phyloP scores from a whole-genome alignment of 768 basidiomycete genomes.

The Termitomyces sp. region DNA sequence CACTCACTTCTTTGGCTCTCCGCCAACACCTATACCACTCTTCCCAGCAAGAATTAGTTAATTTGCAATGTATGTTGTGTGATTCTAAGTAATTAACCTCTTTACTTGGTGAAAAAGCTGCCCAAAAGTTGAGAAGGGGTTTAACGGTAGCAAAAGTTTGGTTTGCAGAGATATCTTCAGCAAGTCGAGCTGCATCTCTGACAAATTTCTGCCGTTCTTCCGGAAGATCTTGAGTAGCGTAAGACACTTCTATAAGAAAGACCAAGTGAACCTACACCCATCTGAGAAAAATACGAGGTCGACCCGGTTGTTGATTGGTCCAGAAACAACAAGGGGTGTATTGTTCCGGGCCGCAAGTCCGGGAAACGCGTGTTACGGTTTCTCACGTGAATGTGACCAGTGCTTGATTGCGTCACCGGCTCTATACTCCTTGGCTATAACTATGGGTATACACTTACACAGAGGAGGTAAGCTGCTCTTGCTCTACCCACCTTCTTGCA shows the following conservation, averaged over 20 bases:
- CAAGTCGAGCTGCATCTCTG: constrained; percentile 59
- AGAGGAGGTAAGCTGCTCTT: no score
- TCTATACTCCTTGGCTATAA: no score
- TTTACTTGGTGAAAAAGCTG: constrained; percentile 67
- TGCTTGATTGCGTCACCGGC: no score
- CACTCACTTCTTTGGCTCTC: constrained; percentile 61
- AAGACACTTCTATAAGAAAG: neutral
- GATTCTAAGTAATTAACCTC: constrained; percentile 39
- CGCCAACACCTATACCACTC: constrained; percentile 70
- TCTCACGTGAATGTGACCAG: constrained; percentile 1
- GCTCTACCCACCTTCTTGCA: no score
- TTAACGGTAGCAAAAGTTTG: constrained; percentile 74
- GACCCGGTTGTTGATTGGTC: constrained; percentile 58
- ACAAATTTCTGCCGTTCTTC: constrained; percentile 60
- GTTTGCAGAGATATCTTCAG: constrained; percentile 62
- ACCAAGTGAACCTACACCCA: constrained; percentile 49
- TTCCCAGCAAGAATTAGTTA: constrained; percentile 16
- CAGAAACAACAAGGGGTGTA: constrained; percentile 50
- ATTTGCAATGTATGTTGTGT: neutral
- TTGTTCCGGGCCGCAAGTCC: neutral
- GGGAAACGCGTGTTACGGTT: neutral
- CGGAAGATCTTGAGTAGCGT: constrained; percentile 37
- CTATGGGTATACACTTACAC: no score
- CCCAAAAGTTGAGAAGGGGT: constrained; percentile 78
- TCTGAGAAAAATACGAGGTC: constrained; percentile 76